Conservation (phyloP, 345 rosid species). For the Boechera divaricarpa region DNA sequence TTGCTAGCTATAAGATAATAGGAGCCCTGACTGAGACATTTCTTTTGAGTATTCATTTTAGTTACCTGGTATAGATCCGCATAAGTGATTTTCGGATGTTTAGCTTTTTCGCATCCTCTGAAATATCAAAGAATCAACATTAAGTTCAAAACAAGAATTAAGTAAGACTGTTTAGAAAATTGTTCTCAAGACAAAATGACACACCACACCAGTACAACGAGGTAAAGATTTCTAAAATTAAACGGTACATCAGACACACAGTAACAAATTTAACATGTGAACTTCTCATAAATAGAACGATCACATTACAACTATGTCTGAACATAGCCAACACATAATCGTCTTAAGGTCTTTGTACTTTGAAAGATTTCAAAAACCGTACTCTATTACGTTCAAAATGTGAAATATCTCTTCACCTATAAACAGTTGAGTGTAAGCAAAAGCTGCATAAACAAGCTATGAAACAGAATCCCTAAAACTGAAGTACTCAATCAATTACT, state of each 20-base stretch:
- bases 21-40: neutral
- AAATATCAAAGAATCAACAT: conserved; percentile 14
- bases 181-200: neutral
- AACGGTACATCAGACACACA: neutral
- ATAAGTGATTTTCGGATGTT: conserved; percentile 69
- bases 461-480: neutral
- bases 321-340: neutral
- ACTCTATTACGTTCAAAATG: neutral
- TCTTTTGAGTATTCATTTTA: too few species aligned
- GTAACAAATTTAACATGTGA: conserved; percentile 2
- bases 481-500: neutral
- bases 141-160: neutral
- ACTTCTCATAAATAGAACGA: conserved; percentile 21
- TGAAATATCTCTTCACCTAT: neutral
- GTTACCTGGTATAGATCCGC: conserved; percentile 55
- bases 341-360: too few species aligned
- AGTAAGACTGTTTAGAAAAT: neutral
- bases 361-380: neutral
- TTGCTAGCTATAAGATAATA: neutral
- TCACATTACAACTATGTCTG: neutral
- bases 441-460: too few species aligned
- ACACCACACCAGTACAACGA: neutral
- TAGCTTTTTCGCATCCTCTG: conserved; percentile 69
- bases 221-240: neutral
- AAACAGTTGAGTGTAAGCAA: neutral